Evolutionary conservation across 495 filamentous ascomycete species (phyloP).

Genomic region (Daldinia bambusicola): DNA sequence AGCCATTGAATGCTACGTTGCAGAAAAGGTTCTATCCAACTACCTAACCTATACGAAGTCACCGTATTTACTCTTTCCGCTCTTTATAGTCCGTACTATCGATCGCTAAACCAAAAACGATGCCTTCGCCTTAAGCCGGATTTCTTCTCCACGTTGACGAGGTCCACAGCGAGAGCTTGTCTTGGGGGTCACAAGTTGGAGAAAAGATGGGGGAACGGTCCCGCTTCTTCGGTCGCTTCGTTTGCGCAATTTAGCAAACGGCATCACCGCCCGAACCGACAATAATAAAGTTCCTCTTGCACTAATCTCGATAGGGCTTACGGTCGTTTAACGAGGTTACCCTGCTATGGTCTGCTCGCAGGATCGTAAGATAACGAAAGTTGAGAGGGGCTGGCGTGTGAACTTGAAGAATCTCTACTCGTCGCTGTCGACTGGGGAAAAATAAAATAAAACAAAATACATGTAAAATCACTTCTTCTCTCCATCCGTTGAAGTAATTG

Average conservation of each 20-base stretch:
- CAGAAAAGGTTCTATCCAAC: not conserved
- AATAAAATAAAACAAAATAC: not conserved
- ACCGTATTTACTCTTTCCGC: too few relatives aligned
- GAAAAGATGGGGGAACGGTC: slow-evolving; percentile 27
- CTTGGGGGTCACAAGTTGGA: slow-evolving; percentile 25
- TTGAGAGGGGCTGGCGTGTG: not conserved
- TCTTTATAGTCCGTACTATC: not conserved
- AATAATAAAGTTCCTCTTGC: not conserved
- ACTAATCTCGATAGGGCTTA: not conserved
- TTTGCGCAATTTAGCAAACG: slow-evolving; percentile 17
- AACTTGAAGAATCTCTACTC: not conserved
- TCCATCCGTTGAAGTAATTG: not conserved
- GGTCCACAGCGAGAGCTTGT: slow-evolving; percentile 11
- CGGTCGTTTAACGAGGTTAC: not conserved
- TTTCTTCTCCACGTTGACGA: slow-evolving; percentile 23
- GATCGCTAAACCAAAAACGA: not conserved
- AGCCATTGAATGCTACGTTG: not conserved
- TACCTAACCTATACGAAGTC: not conserved
- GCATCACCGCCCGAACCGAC: not conserved
- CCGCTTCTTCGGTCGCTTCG: slow-evolving; percentile 24
- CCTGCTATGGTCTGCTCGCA: not conserved
- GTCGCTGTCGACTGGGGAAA: not conserved
- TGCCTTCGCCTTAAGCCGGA: not conserved
- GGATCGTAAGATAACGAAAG: not conserved
- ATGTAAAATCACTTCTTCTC: slow-evolving; percentile 1